These are phyloP conservation scores for Firmiana major DNA, from an alignment of 345 rosid species.

Conservation along the genomic window DNA sequence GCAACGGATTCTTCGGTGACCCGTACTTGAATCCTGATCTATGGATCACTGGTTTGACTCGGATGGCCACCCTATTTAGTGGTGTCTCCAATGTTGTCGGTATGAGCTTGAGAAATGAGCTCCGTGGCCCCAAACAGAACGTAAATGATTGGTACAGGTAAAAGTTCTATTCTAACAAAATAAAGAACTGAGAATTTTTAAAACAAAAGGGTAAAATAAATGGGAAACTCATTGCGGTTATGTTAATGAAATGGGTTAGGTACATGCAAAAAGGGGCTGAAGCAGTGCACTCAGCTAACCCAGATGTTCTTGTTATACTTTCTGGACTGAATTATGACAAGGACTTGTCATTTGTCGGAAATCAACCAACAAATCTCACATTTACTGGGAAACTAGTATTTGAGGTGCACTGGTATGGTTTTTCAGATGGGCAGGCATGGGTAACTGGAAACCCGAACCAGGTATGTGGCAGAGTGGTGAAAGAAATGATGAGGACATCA, in stretches of 20 bases:
- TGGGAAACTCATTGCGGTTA: background rate
- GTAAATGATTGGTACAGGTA: slow-evolving; percentile 86
- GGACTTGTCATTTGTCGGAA: slow-evolving; percentile 59
- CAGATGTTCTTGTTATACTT: slow-evolving; percentile 74
- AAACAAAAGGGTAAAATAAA: background rate
- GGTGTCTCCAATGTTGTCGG: slow-evolving; percentile 69
- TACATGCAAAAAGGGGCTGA: slow-evolving; percentile 91
- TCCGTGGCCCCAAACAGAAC: slow-evolving; percentile 79
- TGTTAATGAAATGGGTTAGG: slow-evolving; percentile 25
- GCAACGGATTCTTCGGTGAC: slow-evolving; percentile 97
- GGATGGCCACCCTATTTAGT: slow-evolving; percentile 63
- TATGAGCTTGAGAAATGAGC: slow-evolving; percentile 95
- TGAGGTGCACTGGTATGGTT: slow-evolving; percentile 84
- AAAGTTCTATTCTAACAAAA: slow-evolving; percentile 9
- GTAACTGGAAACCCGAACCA: slow-evolving; percentile 60
- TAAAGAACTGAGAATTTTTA: background rate
- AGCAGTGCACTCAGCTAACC: slow-evolving; percentile 80
- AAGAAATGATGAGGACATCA: slow-evolving; percentile 44
- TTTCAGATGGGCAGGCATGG: slow-evolving; percentile 75
- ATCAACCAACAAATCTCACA: slow-evolving; percentile 3
- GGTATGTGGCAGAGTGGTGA: slow-evolving; percentile 58
- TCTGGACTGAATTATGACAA: slow-evolving; percentile 77
- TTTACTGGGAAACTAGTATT: slow-evolving; percentile 61
- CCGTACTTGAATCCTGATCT: slow-evolving; percentile 58
- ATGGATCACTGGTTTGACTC: slow-evolving; percentile 66